These are phyloP conservation scores for Scenedesmus sp. DNA, from an alignment of 163 green algal species.

Conservation along the genomic window DNA sequence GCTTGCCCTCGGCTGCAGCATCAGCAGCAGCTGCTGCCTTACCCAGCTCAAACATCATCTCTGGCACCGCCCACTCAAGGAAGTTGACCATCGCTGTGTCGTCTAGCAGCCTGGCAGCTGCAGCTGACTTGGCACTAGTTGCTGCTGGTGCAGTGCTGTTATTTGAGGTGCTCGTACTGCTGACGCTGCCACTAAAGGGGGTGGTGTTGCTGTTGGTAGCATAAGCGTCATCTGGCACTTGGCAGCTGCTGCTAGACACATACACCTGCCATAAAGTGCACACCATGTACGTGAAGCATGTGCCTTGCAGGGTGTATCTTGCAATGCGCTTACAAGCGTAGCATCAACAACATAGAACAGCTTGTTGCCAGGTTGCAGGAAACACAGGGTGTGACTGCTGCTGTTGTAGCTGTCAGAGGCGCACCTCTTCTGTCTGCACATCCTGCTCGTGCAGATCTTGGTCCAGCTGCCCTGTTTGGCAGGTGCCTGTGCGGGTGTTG, in stretches of 20 bases:
- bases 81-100: not conserved
- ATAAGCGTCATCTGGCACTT: constrained; percentile 20
- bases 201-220: not conserved
- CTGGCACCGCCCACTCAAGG: constrained; percentile 25
- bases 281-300: not conserved
- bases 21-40: constrained; percentile 13
- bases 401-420: not conserved
- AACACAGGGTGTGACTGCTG: not conserved
- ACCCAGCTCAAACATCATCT: constrained; percentile 33
- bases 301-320: not conserved
- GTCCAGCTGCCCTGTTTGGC: constrained; percentile 60
- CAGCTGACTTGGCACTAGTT: not conserved
- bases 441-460: constrained; percentile 72
- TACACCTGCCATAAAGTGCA: not conserved
- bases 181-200: not conserved
- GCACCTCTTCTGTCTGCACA: constrained; percentile 69
- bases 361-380: too few species aligned
- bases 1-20: not conserved
- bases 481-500: not conserved
- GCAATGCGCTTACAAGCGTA: not conserved
- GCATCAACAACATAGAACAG: not conserved
- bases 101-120: not conserved
- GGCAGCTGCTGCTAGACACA: constrained; percentile 22
- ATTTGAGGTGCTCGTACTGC: not conserved
- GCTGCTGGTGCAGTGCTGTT: constrained; percentile 19